Base-by-base conservation (phyloP, 2,329 filamentous ascomycete genomes). In the Aureobasidium sp. region DNA sequence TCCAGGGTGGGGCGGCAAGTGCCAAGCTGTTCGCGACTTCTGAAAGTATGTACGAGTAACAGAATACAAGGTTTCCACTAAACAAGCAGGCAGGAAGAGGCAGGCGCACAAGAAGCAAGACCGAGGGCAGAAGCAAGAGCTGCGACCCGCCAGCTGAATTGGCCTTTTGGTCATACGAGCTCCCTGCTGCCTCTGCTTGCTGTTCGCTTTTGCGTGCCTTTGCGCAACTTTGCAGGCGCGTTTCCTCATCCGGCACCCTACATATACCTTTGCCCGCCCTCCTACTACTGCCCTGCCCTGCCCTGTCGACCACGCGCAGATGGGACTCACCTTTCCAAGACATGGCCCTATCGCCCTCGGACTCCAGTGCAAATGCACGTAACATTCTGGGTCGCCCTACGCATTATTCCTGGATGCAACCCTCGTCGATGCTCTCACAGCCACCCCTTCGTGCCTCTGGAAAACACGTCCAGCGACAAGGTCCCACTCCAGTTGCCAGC, bases 371-470 rank as follows among this genome's bases (percentile, higher is more conserved):
- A 3, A 42, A 22, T 31, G 35, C 50, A n/a, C 31, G 50, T n/a
- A 54, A 54, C 50, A 54, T 54, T 24, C 17, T 54, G 29, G 50
- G 50, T 17, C 50, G 50, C 37, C 37, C 50, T 12, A 9, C 50
- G 1, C 35, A 42, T 9, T 54, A 61, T 37, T 61, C 58, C 1
- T 61, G 58, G 58, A 53, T 61, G 58, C 44, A 60, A 33, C 45
- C 35, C 3, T 40, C 44, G 7, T 15, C 44, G 8, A 7, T 44
- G 17, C 44, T 48, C 42, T 59, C 42, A 12, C 44, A 60, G 37
- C 57, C 57, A 9, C 57, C 57, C 19, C 57, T 50, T 33, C 44
- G 37, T 24, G 35, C 44, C 9, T 49, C 57, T 42, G 29, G 19
- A 8, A 48, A 37, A 47, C 56, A 39, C 29, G n/a, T 5, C 33